phyloP scores from a whole-genome alignment of 768 basidiomycete species.

The Lactarius indigo region DNA sequence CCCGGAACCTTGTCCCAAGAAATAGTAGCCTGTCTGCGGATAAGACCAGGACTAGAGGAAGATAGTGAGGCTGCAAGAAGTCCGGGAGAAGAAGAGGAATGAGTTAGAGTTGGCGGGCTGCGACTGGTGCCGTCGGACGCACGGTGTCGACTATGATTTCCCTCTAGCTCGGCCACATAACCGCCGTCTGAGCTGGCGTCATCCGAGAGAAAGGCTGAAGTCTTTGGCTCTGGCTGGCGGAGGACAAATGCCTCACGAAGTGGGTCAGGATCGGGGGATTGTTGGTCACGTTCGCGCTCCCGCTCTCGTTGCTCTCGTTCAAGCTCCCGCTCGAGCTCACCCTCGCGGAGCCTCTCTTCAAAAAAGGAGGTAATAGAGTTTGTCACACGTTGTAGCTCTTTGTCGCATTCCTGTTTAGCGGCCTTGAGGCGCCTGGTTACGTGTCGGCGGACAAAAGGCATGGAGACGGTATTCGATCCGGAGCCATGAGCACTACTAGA shows the following conservation, averaged over 20 bases:
- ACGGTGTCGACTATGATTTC: constrained; percentile 67
- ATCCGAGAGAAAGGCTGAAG: constrained; percentile 56
- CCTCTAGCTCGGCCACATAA: constrained; percentile 74
- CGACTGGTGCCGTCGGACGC: constrained; percentile 49
- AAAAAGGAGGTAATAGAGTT: constrained; percentile 93
- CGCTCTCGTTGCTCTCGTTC: constrained; percentile 46
- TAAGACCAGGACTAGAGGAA: constrained; percentile 63
- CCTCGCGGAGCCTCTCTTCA: constrained; percentile 82
- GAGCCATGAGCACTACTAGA: constrained; percentile 41
- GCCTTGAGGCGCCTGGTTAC: constrained; percentile 89
- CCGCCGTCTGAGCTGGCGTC: constrained; percentile 80
- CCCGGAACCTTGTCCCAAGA: constrained; percentile 59
- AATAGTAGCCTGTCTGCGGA: constrained; percentile 61
- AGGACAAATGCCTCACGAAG: constrained; percentile 61
- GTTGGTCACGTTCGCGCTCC: constrained; percentile 49
- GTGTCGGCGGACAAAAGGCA: constrained; percentile 91
- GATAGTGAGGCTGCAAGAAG: constrained; percentile 64
- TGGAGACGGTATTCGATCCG: constrained; percentile 74
- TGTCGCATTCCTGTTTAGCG: constrained; percentile 95
- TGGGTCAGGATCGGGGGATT: constrained; percentile 33
- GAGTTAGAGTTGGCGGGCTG: constrained; percentile 44
- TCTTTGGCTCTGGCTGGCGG: constrained; percentile 54
- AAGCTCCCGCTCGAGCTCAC: constrained; percentile 62
- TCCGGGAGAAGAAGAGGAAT: constrained; percentile 52
- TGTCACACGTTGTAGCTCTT: constrained; percentile 90